A percentile compares a stretch with the other conserved stretches of the same genome.
phyloP scores from a whole-genome alignment of 225 moss, liverwort and hornwort genomes.

The Lunularia cruciata region DNA sequence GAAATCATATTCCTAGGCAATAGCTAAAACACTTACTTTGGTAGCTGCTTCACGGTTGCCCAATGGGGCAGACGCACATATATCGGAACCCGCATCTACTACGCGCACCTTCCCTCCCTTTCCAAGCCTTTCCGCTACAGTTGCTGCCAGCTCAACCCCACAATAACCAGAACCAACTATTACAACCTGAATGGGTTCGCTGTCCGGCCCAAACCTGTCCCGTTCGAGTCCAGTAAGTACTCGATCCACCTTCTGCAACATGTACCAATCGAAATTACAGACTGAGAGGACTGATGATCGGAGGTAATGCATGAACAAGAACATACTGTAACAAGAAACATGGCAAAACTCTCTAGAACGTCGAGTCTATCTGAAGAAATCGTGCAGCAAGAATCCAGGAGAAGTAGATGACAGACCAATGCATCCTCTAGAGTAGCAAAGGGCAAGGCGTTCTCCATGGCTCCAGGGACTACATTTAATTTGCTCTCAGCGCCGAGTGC shows the following conservation, averaged over 20 bases:
- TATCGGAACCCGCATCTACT: constrained; percentile 69
- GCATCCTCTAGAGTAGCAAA: constrained; percentile 76
- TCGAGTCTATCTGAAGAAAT: background rate
- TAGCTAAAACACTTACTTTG: constrained; percentile 45
- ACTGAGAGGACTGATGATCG: background rate
- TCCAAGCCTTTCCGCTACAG: constrained; percentile 84
- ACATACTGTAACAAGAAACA: too few species aligned
- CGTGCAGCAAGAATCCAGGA: background rate
- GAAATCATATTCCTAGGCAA: background rate
- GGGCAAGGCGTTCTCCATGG: constrained; percentile 74
- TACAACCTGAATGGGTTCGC: constrained; percentile 60
- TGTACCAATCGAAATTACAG: background rate
- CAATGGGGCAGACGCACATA: constrained; percentile 70
- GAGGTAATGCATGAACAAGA: background rate
- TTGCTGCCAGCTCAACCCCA: constrained; percentile 87
- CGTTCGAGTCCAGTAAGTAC: constrained; percentile 65
- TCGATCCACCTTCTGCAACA: constrained; percentile 79
- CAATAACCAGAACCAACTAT: constrained; percentile 94
- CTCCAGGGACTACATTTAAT: constrained; percentile 75
- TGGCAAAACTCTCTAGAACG: background rate
- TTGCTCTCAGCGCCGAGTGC: constrained; percentile 92
- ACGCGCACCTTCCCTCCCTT: constrained; percentile 70
- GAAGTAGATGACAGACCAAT: constrained; percentile 51
- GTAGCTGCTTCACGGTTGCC: constrained; percentile 89
- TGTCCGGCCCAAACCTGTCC: constrained; percentile 46